Evolutionary conservation across 352 stramenopile species (phyloP).

Genomic region (Thraustochytrium striatum): DNA sequence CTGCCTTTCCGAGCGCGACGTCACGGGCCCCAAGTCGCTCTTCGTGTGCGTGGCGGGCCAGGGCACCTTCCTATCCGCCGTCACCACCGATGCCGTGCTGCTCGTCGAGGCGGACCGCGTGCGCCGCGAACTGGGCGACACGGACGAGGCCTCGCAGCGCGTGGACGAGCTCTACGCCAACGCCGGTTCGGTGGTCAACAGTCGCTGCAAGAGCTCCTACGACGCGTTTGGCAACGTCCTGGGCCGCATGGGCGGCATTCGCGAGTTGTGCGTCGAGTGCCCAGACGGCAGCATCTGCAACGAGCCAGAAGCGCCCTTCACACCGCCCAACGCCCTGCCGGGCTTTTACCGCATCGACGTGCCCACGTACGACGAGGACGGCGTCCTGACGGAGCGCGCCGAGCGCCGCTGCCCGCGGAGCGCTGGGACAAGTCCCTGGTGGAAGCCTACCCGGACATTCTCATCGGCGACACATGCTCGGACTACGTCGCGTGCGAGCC

Average conservation of each 20-base stretch:
- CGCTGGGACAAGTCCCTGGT: constrained; percentile 5
- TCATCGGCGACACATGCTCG: constrained; percentile 32
- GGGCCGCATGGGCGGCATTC: constrained; percentile 30
- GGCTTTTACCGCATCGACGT: constrained; percentile 44
- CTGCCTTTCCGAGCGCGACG: background rate
- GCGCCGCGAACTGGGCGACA: background rate
- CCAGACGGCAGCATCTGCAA: constrained; percentile 29
- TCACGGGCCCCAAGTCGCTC: background rate
- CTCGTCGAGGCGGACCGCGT: constrained; percentile 24
- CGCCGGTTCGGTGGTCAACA: background rate
- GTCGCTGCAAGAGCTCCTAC: constrained; percentile 33
- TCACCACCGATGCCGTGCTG: background rate
- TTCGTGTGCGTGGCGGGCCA: constrained; percentile 43
- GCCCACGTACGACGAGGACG: constrained; percentile 6
- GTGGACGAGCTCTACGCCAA: constrained; percentile 1
- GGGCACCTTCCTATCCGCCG: background rate
- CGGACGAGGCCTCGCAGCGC: background rate
- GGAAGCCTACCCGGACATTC: background rate
- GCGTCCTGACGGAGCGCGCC: constrained; percentile 25
- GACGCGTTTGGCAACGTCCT: constrained; percentile 37
- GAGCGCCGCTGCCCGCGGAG: background rate
- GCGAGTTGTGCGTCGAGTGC: constrained; percentile 34
- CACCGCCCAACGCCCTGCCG: background rate
- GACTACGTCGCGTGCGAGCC: constrained; percentile 50
- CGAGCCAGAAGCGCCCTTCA: constrained; percentile 2